phyloP scores from a whole-genome alignment of 2,329 filamentous ascomycete species.

The Ceratocystis eucalypticola region DNA sequence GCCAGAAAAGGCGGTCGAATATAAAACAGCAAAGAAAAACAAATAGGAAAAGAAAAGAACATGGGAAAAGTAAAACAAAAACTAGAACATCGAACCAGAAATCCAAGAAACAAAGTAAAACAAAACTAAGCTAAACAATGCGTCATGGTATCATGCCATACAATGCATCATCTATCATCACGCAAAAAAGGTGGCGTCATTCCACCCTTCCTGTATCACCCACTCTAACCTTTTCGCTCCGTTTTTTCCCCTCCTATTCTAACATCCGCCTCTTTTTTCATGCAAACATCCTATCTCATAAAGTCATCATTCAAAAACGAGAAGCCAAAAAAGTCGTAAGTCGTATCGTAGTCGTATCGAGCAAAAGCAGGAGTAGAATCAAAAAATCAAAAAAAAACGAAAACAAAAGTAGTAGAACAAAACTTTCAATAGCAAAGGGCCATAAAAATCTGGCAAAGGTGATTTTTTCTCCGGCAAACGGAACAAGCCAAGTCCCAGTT shows the following conservation, averaged over 20 bases:
- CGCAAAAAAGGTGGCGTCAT: constrained; percentile 4
- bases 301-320: constrained; percentile 4
- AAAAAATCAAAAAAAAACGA: background rate
- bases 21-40: background rate
- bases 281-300: background rate
- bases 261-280: background rate
- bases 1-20: background rate
- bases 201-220: background rate
- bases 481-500: background rate
- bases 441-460: background rate
- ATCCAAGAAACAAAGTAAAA: constrained; percentile 6
- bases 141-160: constrained; percentile 9
- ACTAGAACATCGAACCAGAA: background rate
- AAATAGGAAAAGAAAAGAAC: background rate
- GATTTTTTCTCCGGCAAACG: background rate
- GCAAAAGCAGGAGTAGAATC: background rate
- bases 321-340: constrained; percentile 3
- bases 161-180: constrained; percentile 7
- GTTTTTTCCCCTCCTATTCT: background rate
- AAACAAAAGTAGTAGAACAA: background rate
- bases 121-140: background rate
- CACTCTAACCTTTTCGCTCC: background rate
- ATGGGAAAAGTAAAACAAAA: background rate
- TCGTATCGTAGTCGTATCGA: constrained; percentile 6
- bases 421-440: background rate